Evolutionary conservation across 768 basidiomycete genomes (phyloP).

Genomic region (Pisolithus marmoratus): DNA sequence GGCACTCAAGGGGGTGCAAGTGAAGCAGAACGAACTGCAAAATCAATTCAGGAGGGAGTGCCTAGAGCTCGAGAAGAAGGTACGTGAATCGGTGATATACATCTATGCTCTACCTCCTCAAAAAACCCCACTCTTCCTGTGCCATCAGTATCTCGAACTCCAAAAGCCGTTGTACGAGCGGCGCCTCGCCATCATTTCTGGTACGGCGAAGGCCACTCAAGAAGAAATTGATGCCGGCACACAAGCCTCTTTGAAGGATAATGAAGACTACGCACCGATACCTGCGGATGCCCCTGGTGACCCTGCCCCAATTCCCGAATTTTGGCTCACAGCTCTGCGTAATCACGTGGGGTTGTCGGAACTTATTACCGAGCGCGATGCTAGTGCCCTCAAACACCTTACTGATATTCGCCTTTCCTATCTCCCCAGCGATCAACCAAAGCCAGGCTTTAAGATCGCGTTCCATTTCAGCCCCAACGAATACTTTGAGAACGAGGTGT

Average conservation of each 20-base stretch:
- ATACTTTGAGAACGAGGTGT: conserved; percentile 76
- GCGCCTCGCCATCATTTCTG: conserved; percentile 77
- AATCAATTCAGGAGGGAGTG: conserved; percentile 92
- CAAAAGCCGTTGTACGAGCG: conserved; percentile 83
- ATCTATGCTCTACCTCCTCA: conserved; percentile 11
- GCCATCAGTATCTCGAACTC: conserved; percentile 61
- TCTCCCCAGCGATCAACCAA: conserved; percentile 53
- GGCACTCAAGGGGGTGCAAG: conserved; percentile 91
- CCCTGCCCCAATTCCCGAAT: conserved; percentile 68
- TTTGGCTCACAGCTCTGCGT: conserved; percentile 95
- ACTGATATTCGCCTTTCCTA: conserved; percentile 78
- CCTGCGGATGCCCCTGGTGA: conserved; percentile 43
- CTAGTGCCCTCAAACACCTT: conserved; percentile 75
- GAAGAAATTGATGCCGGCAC: conserved; percentile 85
- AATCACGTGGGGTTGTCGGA: conserved; percentile 86
- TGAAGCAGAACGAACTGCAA: conserved; percentile 85
- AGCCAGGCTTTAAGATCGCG: conserved; percentile 87
- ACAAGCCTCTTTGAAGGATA: conserved; percentile 65
- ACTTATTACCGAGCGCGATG: conserved; percentile 91
- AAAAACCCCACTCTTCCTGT: conserved; percentile 2
- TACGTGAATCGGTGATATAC: conserved; percentile 28
- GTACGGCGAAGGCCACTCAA: conserved; percentile 60
- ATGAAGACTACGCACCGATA: conserved; percentile 62
- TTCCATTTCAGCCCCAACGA: conserved; percentile 83
- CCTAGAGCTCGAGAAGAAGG: conserved; percentile 94